Evolutionary conservation across 2,329 filamentous ascomycete species (phyloP).

Genomic region (Monascus ruber): DNA sequence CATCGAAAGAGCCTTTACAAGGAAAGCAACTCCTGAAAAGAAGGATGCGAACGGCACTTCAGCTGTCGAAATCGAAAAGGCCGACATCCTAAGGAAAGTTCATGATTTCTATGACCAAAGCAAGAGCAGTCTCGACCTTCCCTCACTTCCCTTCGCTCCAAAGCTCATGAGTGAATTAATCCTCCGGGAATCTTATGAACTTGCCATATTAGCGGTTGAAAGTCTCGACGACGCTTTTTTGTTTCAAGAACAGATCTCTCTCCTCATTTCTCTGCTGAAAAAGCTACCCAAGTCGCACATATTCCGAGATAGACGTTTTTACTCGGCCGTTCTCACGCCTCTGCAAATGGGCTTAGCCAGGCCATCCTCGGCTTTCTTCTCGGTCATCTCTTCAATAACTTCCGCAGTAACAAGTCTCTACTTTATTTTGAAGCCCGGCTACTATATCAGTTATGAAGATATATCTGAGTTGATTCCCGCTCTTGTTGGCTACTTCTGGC

Average conservation of each 20-base stretch:
- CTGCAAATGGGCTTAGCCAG: constrained; percentile 11
- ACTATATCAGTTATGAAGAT: constrained; percentile 35
- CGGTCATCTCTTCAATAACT: constrained; percentile 29
- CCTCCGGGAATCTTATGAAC: constrained; percentile 45
- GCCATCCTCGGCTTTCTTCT: constrained; percentile 20
- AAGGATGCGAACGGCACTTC: constrained; percentile 5
- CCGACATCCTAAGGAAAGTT: constrained; percentile 49
- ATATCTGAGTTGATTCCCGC: constrained; percentile 51
- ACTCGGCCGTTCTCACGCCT: constrained; percentile 20
- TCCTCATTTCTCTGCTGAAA: constrained; percentile 43
- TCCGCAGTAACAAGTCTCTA: constrained; percentile 38
- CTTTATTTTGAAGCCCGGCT: constrained; percentile 22
- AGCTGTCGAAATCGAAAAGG: constrained; percentile 6
- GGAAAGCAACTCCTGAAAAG: constrained; percentile 28
- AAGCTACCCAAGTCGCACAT: constrained; percentile 27
- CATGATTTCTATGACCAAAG: constrained; percentile 57
- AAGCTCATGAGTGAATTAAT: constrained; percentile 50
- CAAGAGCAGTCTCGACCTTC: constrained; percentile 57
- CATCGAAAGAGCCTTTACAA: constrained; percentile 40
- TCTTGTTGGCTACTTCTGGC: constrained; percentile 65
- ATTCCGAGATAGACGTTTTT: constrained; percentile 23
- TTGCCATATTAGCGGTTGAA: constrained; percentile 23
- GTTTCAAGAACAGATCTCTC: constrained; percentile 46
- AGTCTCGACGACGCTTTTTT: constrained; percentile 23
- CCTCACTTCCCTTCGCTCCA: constrained; percentile 47